Evolutionary conservation across 371 early-diverging fungal genomes (phyloP).

Genomic region (Rhizopus arrhizus): DNA sequence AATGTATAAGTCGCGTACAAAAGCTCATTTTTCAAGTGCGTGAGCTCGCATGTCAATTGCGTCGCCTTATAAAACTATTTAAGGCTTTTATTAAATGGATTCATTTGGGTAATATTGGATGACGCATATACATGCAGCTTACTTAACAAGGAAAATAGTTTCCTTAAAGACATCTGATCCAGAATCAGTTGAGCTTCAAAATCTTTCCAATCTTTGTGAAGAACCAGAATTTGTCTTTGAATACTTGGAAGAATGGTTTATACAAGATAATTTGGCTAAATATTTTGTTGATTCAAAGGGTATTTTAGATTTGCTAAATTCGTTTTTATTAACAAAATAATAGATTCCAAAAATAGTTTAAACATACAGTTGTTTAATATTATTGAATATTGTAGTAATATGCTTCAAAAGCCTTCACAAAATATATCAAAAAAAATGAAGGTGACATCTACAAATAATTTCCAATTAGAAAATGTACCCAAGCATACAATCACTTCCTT

Average conservation of each 20-base stretch:
- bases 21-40: conserved; percentile 6
- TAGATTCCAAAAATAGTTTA: neutral
- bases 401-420: conserved; percentile 22
- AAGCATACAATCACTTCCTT: conserved; percentile 7
- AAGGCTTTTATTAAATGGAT: conserved; percentile 27
- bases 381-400: conserved; percentile 5
- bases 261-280: conserved; percentile 16
- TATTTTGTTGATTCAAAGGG: conserved; percentile 15
- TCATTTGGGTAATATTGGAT: conserved; percentile 8
- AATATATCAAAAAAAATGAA: conserved; percentile 14
- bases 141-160: conserved; percentile 7
- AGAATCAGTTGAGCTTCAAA: conserved; percentile 13
- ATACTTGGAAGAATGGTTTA: conserved; percentile 20
- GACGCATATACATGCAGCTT: neutral
- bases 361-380: neutral
- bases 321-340: neutral
- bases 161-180: conserved; percentile 12
- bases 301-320: neutral
- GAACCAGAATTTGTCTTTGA: conserved; percentile 24
- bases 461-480: conserved; percentile 12
- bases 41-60: conserved; percentile 6
- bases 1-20: conserved; percentile 6
- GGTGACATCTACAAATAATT: neutral
- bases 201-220: conserved; percentile 20
- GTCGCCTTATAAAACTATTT: conserved; percentile 10